These are phyloP conservation scores for Rhynchospora tenuis DNA, from an alignment of 176 grass and related monocot genomes.

Conservation along the genomic window DNA sequence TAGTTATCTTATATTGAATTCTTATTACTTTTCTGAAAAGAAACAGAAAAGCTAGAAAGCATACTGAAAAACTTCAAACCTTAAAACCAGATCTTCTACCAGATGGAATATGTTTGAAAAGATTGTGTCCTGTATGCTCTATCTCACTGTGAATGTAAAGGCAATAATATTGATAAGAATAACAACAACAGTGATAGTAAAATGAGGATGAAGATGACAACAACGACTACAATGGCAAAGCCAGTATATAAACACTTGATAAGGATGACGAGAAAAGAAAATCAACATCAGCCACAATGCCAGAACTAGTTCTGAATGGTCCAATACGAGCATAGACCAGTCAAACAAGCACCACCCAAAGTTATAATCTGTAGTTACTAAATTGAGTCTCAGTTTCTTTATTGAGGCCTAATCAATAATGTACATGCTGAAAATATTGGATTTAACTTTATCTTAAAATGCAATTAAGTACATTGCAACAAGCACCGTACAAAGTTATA, in stretches of 20 bases:
- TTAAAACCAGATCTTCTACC: conserved; percentile 89
- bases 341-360: not conserved
- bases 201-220: not conserved
- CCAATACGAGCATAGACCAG: not conserved
- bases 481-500: not conserved
- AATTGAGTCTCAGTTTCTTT: not conserved
- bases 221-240: not conserved
- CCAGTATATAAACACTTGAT: not conserved
- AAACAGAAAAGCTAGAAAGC: not conserved
- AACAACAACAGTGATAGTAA: not conserved
- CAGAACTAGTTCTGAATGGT: not conserved
- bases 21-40: not conserved
- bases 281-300: not conserved
- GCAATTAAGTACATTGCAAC: not conserved
- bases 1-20: not conserved
- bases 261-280: not conserved
- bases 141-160: conserved; percentile 62
- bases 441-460: not conserved
- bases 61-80: conserved; percentile 37
- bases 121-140: conserved; percentile 57
- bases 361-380: not conserved
- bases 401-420: not conserved
- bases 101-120: conserved; percentile 74
- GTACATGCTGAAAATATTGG: not conserved
- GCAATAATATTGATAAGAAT: not conserved